Conservation (phyloP, 352 stramenopile genomes). For the Globisporangium cystogenes region DNA sequence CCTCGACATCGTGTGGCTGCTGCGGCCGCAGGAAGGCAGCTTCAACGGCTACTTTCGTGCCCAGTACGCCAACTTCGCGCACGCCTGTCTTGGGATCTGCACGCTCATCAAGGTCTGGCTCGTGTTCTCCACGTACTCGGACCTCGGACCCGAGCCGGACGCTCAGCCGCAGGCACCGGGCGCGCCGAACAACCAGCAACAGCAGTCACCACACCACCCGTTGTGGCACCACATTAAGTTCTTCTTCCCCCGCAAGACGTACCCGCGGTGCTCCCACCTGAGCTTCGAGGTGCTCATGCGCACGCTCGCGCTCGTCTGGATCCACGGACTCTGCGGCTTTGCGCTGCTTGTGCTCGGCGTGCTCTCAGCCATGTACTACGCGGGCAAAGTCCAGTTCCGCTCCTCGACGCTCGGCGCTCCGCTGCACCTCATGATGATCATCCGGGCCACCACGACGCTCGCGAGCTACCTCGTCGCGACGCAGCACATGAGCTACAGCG, state of each 20-base stretch:
- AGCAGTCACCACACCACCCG: conserved; percentile 14
- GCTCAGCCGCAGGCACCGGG: neutral
- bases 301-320: conserved; percentile 59
- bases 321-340: conserved; percentile 54
- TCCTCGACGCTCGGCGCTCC: conserved; percentile 39
- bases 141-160: conserved; percentile 20
- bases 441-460: conserved; percentile 51
- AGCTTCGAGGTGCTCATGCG: conserved; percentile 73
- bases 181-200: neutral
- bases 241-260: conserved; percentile 65
- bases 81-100: conserved; percentile 45
- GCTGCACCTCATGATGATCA: conserved; percentile 53
- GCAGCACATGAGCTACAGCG: conserved; percentile 58
- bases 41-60: conserved; percentile 63
- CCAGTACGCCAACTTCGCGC: conserved; percentile 35
- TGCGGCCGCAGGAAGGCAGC: conserved; percentile 50
- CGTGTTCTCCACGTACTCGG: conserved; percentile 63
- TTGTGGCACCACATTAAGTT: conserved; percentile 55
- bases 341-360: conserved; percentile 47
- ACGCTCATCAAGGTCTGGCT: conserved; percentile 56
- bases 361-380: conserved; percentile 35
- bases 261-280: conserved; percentile 46
- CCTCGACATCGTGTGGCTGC: conserved; percentile 57
- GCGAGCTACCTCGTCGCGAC: conserved; percentile 48
- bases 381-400: conserved; percentile 45